phyloP scores from a whole-genome alignment of 2,329 filamentous ascomycete species.

The Tolypocladium ovalisporum region DNA sequence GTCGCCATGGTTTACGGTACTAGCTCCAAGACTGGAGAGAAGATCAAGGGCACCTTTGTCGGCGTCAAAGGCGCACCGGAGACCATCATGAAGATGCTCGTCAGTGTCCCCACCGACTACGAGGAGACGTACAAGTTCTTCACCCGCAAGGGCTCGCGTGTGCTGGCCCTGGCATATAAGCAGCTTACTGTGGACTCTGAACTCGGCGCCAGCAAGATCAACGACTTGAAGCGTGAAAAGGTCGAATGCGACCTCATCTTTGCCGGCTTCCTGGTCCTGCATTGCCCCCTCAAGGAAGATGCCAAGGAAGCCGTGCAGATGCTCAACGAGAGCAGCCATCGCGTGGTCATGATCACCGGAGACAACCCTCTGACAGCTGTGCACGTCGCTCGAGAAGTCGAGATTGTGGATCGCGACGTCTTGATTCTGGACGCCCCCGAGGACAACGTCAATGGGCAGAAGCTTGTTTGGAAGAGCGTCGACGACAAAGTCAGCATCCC shows the following conservation, averaged over 20 bases:
- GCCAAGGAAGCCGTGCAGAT: slow-evolving; percentile 89
- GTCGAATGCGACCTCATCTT: slow-evolving; percentile 79
- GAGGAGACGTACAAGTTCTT: slow-evolving; percentile 99
- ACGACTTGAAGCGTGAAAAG: slow-evolving; percentile 86
- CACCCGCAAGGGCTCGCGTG: slow-evolving; percentile 87
- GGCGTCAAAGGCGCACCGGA: slow-evolving; percentile 96
- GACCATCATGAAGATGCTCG: slow-evolving; percentile 89
- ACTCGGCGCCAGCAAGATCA: slow-evolving; percentile 73
- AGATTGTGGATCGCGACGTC: slow-evolving; percentile 93
- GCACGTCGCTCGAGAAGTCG: slow-evolving; percentile 88
- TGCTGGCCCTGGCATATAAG: slow-evolving; percentile 89
- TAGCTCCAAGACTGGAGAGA: slow-evolving; percentile 63
- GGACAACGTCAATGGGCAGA: slow-evolving; percentile 68
- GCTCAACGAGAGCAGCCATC: slow-evolving; percentile 97
- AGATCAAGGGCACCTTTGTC: slow-evolving; percentile 76
- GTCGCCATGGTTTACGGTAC: slow-evolving; percentile 70
- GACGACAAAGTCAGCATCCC: slow-evolving; percentile 81
- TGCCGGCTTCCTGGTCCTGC: slow-evolving; percentile 89
- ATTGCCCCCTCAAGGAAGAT: slow-evolving; percentile 93
- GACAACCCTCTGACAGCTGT: slow-evolving; percentile 96
- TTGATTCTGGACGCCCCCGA: slow-evolving; percentile 93
- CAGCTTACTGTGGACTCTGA: slow-evolving; percentile 74
- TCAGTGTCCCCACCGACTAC: slow-evolving; percentile 72
- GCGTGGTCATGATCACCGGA: slow-evolving; percentile 97
- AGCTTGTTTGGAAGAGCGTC: slow-evolving; percentile 87